Evolutionary conservation across 2,329 filamentous ascomycete genomes (phyloP), one percentile per base, ranked within the genome.

Genomic region (Clonostachys chloroleuca): DNA sequence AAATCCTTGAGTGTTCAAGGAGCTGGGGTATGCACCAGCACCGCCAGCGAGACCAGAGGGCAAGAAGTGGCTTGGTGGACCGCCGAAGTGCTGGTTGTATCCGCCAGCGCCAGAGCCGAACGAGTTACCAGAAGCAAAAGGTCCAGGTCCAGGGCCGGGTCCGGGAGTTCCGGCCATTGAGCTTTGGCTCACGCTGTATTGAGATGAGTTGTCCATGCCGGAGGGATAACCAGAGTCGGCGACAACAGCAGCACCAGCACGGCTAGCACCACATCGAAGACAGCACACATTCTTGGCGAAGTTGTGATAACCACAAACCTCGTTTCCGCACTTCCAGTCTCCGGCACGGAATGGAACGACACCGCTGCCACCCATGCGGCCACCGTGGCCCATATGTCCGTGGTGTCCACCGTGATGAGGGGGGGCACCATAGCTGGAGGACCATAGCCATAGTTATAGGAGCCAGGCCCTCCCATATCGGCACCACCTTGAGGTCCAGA

Each of bases 251-350:
- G 94, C 94, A 52, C 89, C 90, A 51, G 92, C 92, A 58, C 94
- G 89, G 66, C 91, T 95, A 46, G 92, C 94, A 65, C 94, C 94
- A 64, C 94, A 99, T 50, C 94, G 89, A 52, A 99, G 82, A 69
- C 94, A 99, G 70, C 90, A 95, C 49, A 97, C 92, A 60, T 99
- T 99, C 81, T 99, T 99, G 52, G 94, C 94, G 64, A 99, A 99
- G 74, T 99, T 99, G 76, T 99, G 94, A 69, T 99, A 99, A 49
- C 89, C 90, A 65, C 94, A 99, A 36, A 92, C 91, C 63, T 99
- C 94, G 54, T 94, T 94, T 48, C 94, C 94, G 63, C 94, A 99
- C 70, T 96, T 96, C 94, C 94, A 99, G 64, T 99, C 94, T 62
- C 94, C 94, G 47, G 94, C 94, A 61, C 94, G 88, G 86, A 99